Evolutionary conservation across 805 yeast species (phyloP), one percentile per base, ranked within the genome.

Genomic region (Torulaspora indica): DNA sequence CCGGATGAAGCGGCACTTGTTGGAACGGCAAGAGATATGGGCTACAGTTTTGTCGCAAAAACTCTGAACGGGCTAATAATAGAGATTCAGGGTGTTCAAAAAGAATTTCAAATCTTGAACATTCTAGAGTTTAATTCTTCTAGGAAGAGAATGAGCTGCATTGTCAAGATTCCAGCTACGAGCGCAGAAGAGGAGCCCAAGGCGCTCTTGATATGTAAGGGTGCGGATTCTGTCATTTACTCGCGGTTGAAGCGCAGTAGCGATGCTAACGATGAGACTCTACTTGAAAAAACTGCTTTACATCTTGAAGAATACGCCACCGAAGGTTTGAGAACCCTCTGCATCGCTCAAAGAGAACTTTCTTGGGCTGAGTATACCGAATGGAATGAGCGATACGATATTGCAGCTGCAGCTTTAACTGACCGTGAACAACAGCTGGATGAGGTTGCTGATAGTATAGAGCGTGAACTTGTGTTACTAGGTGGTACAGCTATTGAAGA

Each of bases 401-500:
- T 68, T 30, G 95, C 93, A 3, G 74, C 85, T 20, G 75, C 87
- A 7, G 73, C 89, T 1, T 59, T 78, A 27, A 75, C 76, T 4
- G 67, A 78, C 35, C 75, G 95, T 67, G 91, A 82, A 55, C 86
- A 73, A 17, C 73, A 75, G 52, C 78, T 85, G 78, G 93, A 84
- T 56, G 77, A 71, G 18, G 85, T 82, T 32, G 88, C 89, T 8
- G 87, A 84, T 47, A 73, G 78, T 3, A 79, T 85, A 48, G 95
- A 85, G 63, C 69, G 77, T 35, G 81, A 81, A 32, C 69, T 85
- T 54, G 71, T 70, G 12, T 67, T 85, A 42, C 64, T 85, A 18
- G 95, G 95, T 56, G 93, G 93, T 51, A 85, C 95, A 32, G 93
- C 93, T 25, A 85, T 85, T 63, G 95, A 85, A 63, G 95, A 85